These are phyloP conservation scores for Pythium guiyangense DNA, from an alignment of 352 stramenopile species.

Conservation along the genomic window DNA sequence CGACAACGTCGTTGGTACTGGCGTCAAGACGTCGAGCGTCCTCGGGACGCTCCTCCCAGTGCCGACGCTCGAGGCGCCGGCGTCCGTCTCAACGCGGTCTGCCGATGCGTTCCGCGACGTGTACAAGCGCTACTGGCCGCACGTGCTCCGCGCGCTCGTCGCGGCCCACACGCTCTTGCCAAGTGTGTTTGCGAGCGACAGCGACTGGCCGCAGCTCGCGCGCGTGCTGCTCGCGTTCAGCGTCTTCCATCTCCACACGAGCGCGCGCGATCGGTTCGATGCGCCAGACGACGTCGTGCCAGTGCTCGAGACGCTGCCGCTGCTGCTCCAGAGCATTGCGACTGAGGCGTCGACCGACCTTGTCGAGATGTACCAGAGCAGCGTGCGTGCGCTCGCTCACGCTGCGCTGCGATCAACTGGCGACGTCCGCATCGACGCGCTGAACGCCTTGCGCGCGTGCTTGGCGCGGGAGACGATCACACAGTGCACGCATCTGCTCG, in stretches of 20 bases:
- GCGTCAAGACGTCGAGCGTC: constrained; percentile 13
- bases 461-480: constrained; percentile 34
- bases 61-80: not conserved
- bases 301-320: constrained; percentile 29
- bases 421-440: constrained; percentile 28
- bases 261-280: constrained; percentile 31
- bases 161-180: constrained; percentile 25
- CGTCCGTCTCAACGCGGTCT: constrained; percentile 9
- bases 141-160: constrained; percentile 44
- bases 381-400: constrained; percentile 27
- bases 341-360: not conserved
- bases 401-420: constrained; percentile 31
- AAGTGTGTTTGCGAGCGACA: constrained; percentile 2
- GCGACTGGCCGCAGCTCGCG: constrained; percentile 6
- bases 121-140: constrained; percentile 59
- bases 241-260: constrained; percentile 43
- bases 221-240: constrained; percentile 28
- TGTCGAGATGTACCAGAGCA: constrained; percentile 16
- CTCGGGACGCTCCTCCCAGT: constrained; percentile 25
- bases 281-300: constrained; percentile 29
- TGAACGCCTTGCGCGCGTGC: constrained; percentile 34
- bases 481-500: constrained; percentile 6
- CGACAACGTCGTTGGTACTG: constrained; percentile 6
- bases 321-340: constrained; percentile 23
- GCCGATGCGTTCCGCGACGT: constrained; percentile 23